Evolutionary conservation across 352 stramenopile species (phyloP).

Genomic region (Phytopythium mirpurense): DNA sequence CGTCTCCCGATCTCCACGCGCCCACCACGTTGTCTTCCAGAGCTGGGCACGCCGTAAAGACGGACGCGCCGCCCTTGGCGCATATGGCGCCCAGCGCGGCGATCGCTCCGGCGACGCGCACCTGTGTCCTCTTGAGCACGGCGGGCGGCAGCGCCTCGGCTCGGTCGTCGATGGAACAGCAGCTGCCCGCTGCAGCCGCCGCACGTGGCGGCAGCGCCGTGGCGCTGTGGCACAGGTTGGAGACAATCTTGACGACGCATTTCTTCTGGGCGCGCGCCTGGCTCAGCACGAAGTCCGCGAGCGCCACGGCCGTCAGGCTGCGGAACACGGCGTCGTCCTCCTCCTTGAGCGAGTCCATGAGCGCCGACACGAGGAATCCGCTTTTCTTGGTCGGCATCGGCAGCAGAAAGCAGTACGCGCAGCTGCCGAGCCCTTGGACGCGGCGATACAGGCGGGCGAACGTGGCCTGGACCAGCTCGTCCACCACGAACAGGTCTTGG

Average conservation of each 20-base stretch:
- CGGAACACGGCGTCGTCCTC: constrained; percentile 45
- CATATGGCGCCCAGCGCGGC: constrained; percentile 36
- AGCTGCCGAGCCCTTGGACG: constrained; percentile 60
- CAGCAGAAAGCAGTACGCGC: constrained; percentile 48
- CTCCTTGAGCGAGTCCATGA: constrained; percentile 78
- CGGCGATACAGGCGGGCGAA: constrained; percentile 46
- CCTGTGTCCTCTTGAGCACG: constrained; percentile 21
- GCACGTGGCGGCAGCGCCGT: neutral
- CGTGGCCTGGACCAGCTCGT: constrained; percentile 58
- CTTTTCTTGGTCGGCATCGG: constrained; percentile 58
- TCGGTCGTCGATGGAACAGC: constrained; percentile 2
- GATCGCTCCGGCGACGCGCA: constrained; percentile 42
- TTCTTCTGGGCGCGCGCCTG: constrained; percentile 54
- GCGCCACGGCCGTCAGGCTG: constrained; percentile 31
- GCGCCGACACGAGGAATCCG: constrained; percentile 68
- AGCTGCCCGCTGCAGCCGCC: neutral
- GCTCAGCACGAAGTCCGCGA: constrained; percentile 53
- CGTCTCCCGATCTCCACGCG: constrained; percentile 18
- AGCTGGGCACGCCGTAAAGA: constrained; percentile 30
- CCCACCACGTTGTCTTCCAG: constrained; percentile 32
- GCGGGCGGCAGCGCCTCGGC: constrained; percentile 11
- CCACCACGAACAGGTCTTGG: constrained; percentile 76
- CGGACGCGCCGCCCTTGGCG: constrained; percentile 14
- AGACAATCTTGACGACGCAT: constrained; percentile 73
- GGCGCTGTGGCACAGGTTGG: constrained; percentile 71